Evolutionary conservation across 2,329 filamentous ascomycete genomes (phyloP), one percentile per base, ranked within the genome.

Genomic region (Arachnomyces sp.): DNA sequence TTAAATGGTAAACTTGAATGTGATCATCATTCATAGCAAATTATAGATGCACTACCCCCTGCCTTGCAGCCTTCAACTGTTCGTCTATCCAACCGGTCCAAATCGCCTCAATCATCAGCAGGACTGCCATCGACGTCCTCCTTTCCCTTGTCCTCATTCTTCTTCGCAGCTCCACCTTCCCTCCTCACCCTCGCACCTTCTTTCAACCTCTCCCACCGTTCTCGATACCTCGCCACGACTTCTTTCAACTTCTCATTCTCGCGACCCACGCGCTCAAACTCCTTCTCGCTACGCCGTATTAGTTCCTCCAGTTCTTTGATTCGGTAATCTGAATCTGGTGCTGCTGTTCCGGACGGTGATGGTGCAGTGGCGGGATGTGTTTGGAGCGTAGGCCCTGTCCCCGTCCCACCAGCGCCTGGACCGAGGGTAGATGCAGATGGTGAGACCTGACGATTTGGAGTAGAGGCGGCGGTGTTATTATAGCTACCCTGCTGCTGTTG

Each of bases 71-170:
- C 5, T 9, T 5, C 20, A 84, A 96, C 47, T 98, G 96, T 73
- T 72, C 96, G 18, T 79, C 88, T 11, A 81, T 96, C 28, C 92
- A 96, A 65, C 86, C 90, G 8, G 77, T 95, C 53, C 75, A 82
- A 47, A 72, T 77, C 7, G 68, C 68, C 1, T 77, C 82, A 25
- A 25, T 25, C 20, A 25, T 25, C 20, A 25, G 20, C 20, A 42
- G 73, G 20, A 25, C 20, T 25, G 5, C 5, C 9, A 25, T 25
- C 20, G 9, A 25, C 9, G 9, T 25, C 20, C 5, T 25, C 20
- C 20, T 25, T 25, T 5, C 9, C 28, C 14, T 20, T 25, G 6
- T 30, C 17, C 28, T 31, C 17, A 12, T 31, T 39, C 30, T 37
- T 16, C 28, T 33, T 18, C 12, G 37, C 11, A 25, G 28, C 34